phyloP scores from a whole-genome alignment of 2,329 filamentous ascomycete genomes.

The Ophiostoma ips region DNA sequence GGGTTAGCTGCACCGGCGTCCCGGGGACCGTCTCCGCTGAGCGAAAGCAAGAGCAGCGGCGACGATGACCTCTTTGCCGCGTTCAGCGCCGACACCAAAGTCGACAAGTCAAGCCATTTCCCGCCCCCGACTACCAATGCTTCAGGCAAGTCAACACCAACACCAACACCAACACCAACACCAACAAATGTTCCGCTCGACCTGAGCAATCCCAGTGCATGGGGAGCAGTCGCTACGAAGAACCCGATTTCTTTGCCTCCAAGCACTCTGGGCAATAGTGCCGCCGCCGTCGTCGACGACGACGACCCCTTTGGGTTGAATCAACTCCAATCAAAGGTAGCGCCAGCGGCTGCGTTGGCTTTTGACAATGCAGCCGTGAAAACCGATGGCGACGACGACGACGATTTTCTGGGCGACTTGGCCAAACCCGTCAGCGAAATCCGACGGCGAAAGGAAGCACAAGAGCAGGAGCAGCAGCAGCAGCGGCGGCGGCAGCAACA shows the following conservation, averaged over 20 bases:
- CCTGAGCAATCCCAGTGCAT: conserved; percentile 39
- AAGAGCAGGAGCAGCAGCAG: conserved; percentile 16
- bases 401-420: conserved; percentile 53
- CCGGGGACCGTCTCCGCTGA: conserved; percentile 15
- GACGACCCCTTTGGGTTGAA: conserved; percentile 81
- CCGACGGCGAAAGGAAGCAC: conserved; percentile 29
- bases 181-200: conserved; percentile 32
- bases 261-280: conserved; percentile 24
- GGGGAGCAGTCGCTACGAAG: conserved; percentile 23
- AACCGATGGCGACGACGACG: conserved; percentile 33
- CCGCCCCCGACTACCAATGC: conserved; percentile 33
- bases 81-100: conserved; percentile 51
- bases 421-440: conserved; percentile 52
- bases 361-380: conserved; percentile 10
- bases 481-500: conserved; percentile 16
- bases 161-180: conserved; percentile 33
- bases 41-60: conserved; percentile 21
- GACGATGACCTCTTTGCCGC: conserved; percentile 55
- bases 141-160: conserved; percentile 31
- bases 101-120: conserved; percentile 52
- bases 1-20: conserved; percentile 8
- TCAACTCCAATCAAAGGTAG: conserved; percentile 36
- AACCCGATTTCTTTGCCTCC: conserved; percentile 34
- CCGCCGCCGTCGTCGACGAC: too few species aligned
- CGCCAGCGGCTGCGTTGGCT: conserved; percentile 15